Percentiles rank a stretch among this genome's conserved stretches.
phyloP scores from a whole-genome alignment of 2,329 filamentous ascomycete species.

The Graphiopsis chlorocephala region DNA sequence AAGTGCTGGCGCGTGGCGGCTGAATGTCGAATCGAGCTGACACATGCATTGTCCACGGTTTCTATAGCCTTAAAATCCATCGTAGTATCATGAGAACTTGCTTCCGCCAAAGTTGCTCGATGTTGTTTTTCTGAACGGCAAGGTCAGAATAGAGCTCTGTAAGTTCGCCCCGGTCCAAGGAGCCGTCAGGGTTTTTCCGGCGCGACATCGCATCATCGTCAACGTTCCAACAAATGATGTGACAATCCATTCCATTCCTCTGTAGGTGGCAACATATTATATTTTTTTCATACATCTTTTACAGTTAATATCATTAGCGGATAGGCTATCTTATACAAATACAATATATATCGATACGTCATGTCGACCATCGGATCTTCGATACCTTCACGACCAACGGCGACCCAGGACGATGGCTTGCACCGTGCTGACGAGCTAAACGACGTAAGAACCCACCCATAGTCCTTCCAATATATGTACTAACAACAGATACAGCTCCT shows the following conservation, averaged over 20 bases:
- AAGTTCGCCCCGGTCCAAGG: slow-evolving; percentile 9
- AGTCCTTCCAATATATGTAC: not conserved
- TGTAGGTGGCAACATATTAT: not conserved
- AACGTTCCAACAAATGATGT: slow-evolving; percentile 1
- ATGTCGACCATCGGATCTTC: slow-evolving; percentile 29
- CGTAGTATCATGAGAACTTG: not conserved
- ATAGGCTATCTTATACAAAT: not conserved
- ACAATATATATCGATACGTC: not conserved
- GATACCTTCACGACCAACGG: slow-evolving; percentile 19
- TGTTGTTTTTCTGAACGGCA: not conserved
- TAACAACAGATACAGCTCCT: slow-evolving; percentile 55
- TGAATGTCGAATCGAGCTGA: not conserved
- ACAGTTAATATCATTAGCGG: not conserved
- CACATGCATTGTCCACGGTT: not conserved
- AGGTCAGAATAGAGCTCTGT: not conserved
- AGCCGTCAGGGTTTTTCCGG: not conserved
- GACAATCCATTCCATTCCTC: not conserved
- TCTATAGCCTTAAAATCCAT: not conserved
- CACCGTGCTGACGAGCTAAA: slow-evolving; percentile 36
- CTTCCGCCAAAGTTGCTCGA: not conserved
- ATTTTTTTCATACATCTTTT: not conserved
- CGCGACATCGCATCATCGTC: slow-evolving; percentile 1
- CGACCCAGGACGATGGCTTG: slow-evolving; percentile 20
- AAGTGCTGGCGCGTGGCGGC: not conserved
- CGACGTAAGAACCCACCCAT: slow-evolving; percentile 29